A percentile compares a stretch with the other conserved stretches of the same genome.
Evolutionary conservation across 768 basidiomycete genomes (phyloP).

Genomic region (Wakefieldia striispora): DNA sequence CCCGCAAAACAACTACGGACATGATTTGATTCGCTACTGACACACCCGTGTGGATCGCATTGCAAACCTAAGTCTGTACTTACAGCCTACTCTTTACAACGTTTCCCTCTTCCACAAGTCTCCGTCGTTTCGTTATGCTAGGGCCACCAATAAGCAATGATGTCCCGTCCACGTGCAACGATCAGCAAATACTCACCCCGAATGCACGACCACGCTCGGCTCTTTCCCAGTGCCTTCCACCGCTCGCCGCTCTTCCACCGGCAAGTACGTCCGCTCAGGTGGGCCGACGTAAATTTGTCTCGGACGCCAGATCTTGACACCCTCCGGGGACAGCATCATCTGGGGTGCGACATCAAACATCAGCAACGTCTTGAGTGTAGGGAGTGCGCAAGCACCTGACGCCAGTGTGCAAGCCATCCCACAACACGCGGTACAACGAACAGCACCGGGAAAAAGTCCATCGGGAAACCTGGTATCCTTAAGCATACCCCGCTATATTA

Average conservation of each 20-base stretch:
- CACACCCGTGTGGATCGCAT: neutral
- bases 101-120: slow-evolving; percentile 25
- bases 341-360: slow-evolving; percentile 31
- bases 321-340: slow-evolving; percentile 89
- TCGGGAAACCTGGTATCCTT: slow-evolving; percentile 67
- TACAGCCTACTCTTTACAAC: slow-evolving; percentile 30
- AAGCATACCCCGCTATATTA: neutral
- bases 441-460: slow-evolving; percentile 92
- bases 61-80: neutral
- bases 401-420: slow-evolving; percentile 93
- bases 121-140: slow-evolving; percentile 33
- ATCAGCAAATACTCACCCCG: slow-evolving; percentile 55
- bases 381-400: slow-evolving; percentile 50
- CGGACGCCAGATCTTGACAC: slow-evolving; percentile 93
- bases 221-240: slow-evolving; percentile 56
- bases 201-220: slow-evolving; percentile 65
- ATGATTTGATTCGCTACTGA: neutral
- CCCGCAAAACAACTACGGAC: slow-evolving; percentile 15
- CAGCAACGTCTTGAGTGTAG: slow-evolving; percentile 1
- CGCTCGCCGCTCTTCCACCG: slow-evolving; percentile 53
- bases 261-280: slow-evolving; percentile 71
- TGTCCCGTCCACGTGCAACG: neutral
- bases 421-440: slow-evolving; percentile 92
- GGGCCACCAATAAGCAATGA: slow-evolving; percentile 1
- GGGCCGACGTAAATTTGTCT: slow-evolving; percentile 83